These are phyloP conservation scores for Cinchona pubescens DNA, from an alignment of 257 asterid species.

Conservation along the genomic window DNA sequence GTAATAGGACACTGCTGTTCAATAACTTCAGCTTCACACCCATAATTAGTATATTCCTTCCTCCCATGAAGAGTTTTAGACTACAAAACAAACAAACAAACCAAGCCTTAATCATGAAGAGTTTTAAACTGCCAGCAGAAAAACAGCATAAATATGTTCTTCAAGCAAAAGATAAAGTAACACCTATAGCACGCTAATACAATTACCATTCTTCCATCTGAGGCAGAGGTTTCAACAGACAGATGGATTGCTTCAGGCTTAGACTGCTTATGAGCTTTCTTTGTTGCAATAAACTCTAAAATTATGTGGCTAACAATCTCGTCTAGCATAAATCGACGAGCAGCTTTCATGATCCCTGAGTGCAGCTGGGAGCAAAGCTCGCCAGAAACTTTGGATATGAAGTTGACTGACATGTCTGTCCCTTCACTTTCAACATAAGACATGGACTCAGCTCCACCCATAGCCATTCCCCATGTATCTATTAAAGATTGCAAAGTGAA, in stretches of 20 bases:
- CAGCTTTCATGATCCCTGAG: conserved; percentile 74
- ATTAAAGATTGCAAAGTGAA: conserved; percentile 58
- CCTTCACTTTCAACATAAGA: conserved; percentile 36
- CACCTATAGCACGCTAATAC: conserved; percentile 10
- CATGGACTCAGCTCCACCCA: conserved; percentile 30
- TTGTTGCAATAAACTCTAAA: conserved; percentile 52
- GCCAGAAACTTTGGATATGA: conserved; percentile 60
- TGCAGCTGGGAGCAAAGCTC: conserved; percentile 79
- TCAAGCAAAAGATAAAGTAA: conserved; percentile 9
- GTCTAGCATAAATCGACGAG: conserved; percentile 76
- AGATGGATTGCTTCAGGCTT: conserved; percentile 36
- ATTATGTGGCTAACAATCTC: conserved; percentile 75
- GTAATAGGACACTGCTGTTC: conserved; percentile 28
- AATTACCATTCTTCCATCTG: conserved; percentile 40
- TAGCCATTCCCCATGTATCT: conserved; percentile 48
- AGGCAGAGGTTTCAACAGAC: conserved; percentile 32
- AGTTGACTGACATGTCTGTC: conserved; percentile 33
- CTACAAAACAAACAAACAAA: too few relatives aligned
- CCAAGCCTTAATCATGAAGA: too few relatives aligned
- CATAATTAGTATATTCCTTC: conserved; percentile 30
- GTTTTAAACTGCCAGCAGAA: conserved; percentile 44
- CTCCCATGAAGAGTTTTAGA: conserved; percentile 31
- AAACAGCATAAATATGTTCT: conserved; percentile 1
- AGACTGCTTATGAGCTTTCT: conserved; percentile 44
- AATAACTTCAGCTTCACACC: conserved; percentile 30